Percentiles rank a stretch among this genome's conserved stretches.
These are phyloP conservation scores for Aspergillus versicolor DNA, from an alignment of 2,329 filamentous ascomycete genomes.

Conservation along the genomic window DNA sequence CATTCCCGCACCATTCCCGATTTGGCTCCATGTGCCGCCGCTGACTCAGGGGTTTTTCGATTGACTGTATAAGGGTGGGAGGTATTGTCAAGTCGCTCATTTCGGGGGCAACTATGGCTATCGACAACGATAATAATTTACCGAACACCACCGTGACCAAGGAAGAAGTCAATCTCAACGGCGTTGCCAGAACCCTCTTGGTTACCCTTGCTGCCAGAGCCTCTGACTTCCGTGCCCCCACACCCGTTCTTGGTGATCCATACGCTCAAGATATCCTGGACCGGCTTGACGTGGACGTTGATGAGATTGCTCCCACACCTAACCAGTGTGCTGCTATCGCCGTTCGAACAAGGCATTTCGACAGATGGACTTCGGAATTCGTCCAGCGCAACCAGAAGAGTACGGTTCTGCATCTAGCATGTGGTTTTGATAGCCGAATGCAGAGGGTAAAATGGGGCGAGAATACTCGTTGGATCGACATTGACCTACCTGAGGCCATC, in stretches of 20 bases:
- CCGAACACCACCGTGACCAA: background rate
- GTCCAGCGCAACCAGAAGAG: background rate
- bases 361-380: background rate
- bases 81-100: too few relatives aligned
- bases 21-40: too few relatives aligned
- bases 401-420: background rate
- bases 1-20: too few relatives aligned
- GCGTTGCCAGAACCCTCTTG: background rate
- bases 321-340: background rate
- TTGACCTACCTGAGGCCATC: background rate
- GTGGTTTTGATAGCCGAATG: background rate
- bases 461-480: background rate
- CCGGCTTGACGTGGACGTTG: background rate
- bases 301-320: background rate
- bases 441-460: background rate
- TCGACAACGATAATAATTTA: background rate
- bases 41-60: too few relatives aligned
- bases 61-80: too few relatives aligned
- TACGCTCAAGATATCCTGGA: background rate
- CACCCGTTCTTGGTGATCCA: background rate
- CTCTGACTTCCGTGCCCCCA: background rate
- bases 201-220: background rate
- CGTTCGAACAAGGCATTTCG: background rate
- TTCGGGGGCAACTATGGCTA: background rate
- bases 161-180: background rate